Conservation (phyloP, 805 yeast species). For the Cyberlindnera xishuangbannaensis region DNA sequence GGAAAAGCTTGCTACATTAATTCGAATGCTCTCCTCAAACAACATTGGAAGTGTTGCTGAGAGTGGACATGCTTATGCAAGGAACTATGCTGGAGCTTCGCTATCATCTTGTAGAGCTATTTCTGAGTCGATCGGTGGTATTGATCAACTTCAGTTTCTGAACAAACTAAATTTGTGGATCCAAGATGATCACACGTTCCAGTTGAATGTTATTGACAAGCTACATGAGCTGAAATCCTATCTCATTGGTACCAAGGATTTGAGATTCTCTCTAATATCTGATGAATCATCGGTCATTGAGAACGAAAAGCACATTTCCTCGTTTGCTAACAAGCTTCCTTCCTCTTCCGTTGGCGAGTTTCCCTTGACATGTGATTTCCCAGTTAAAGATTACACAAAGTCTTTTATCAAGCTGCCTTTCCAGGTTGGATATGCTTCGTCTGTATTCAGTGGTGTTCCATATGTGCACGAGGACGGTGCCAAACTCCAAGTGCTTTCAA, state of each 20-base stretch:
- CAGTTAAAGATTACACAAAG: slow-evolving; percentile 21
- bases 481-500: slow-evolving; percentile 74
- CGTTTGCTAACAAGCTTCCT: slow-evolving; percentile 28
- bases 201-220: slow-evolving; percentile 57
- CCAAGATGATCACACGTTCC: slow-evolving; percentile 45
- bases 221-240: slow-evolving; percentile 45
- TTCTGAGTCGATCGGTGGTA: slow-evolving; percentile 63
- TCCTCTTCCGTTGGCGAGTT: slow-evolving; percentile 4
- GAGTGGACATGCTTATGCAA: slow-evolving; percentile 82
- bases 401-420: slow-evolving; percentile 70
- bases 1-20: slow-evolving; percentile 65
- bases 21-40: slow-evolving; percentile 70
- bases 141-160: slow-evolving; percentile 69
- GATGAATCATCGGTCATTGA: slow-evolving; percentile 34
- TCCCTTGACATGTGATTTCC: slow-evolving; percentile 13
- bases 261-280: slow-evolving; percentile 55
- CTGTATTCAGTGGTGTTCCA: slow-evolving; percentile 58
- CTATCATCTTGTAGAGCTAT: slow-evolving; percentile 56
- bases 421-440: slow-evolving; percentile 81
- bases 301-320: slow-evolving; percentile 27
- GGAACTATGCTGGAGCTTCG: slow-evolving; percentile 56
- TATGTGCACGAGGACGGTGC: slow-evolving; percentile 77
- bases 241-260: slow-evolving; percentile 36
- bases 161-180: slow-evolving; percentile 46
- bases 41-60: slow-evolving; percentile 78